phyloP scores from a whole-genome alignment of 768 basidiomycete genomes.

The Galerina sulciceps region DNA sequence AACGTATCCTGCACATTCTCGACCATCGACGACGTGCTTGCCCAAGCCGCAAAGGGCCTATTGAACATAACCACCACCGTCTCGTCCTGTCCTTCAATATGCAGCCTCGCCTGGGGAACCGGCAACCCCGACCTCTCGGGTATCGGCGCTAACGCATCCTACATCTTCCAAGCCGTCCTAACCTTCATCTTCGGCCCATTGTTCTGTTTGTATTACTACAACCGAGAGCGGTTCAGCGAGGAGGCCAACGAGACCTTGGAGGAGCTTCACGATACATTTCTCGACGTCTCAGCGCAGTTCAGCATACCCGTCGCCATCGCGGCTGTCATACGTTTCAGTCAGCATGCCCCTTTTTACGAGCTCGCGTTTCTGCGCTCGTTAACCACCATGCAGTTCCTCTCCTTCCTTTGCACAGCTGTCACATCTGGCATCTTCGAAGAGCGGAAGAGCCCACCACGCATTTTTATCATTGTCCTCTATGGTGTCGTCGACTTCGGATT shows the following conservation, averaged over 20 bases:
- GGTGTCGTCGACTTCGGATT: constrained; percentile 16
- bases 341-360: constrained; percentile 21
- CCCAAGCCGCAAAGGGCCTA: neutral
- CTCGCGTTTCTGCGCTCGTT: constrained; percentile 19
- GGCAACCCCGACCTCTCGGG: constrained; percentile 23
- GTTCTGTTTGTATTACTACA: constrained; percentile 11
- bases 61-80: constrained; percentile 14
- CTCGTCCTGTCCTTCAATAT: constrained; percentile 11
- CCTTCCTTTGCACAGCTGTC: constrained; percentile 10
- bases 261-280: constrained; percentile 12
- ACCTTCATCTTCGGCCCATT: constrained; percentile 18
- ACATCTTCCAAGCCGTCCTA: constrained; percentile 17
- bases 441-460: neutral
- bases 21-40: neutral
- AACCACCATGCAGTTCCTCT: constrained; percentile 21
- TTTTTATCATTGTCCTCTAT: neutral
- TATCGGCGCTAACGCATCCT: constrained; percentile 19
- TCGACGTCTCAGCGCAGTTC: constrained; percentile 18
- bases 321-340: constrained; percentile 17
- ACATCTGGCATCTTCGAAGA: constrained; percentile 15
- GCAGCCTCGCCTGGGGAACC: constrained; percentile 19
- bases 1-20: neutral
- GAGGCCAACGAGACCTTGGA: neutral
- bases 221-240: constrained; percentile 2
- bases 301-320: constrained; percentile 21